Evolutionary conservation across 164 flowering plant species (phyloP).

Genomic region (Amborella trichopoda): DNA sequence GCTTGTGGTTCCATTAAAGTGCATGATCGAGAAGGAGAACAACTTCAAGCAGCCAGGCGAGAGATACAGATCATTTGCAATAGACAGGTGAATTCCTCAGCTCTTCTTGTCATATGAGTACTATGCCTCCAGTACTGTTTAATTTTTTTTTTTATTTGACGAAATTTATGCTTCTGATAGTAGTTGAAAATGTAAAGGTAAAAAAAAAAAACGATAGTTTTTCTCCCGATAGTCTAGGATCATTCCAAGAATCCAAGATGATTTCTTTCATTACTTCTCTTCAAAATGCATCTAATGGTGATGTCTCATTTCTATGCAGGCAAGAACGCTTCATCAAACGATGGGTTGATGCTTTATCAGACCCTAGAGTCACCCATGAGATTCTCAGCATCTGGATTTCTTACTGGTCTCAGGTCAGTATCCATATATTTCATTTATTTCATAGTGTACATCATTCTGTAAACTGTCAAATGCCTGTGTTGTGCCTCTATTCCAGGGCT

Average conservation of each 20-base stretch:
- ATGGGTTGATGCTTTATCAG: slow-evolving; percentile 60
- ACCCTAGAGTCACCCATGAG: slow-evolving; percentile 81
- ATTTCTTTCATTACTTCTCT: background rate
- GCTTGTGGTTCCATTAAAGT: too few species aligned
- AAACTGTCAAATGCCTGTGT: background rate
- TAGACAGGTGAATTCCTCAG: slow-evolving; percentile 61
- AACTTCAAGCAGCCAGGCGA: slow-evolving; percentile 97
- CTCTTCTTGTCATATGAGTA: background rate
- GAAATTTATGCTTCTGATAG: background rate
- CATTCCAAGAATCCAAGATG: background rate
- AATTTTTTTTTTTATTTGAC: background rate
- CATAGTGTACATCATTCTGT: too few species aligned
- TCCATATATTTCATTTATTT: background rate
- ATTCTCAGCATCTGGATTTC: slow-evolving; percentile 79
- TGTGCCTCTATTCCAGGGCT: background rate
- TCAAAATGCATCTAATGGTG: background rate
- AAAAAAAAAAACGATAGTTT: too few species aligned
- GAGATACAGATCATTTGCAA: slow-evolving; percentile 73
- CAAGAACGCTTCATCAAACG: slow-evolving; percentile 68
- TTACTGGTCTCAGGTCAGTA: slow-evolving; percentile 70
- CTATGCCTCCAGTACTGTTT: background rate
- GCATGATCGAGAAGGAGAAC: slow-evolving; percentile 77
- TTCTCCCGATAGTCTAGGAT: too few species aligned
- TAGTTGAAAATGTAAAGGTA: background rate
- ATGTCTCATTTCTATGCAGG: slow-evolving; percentile 23